Base-by-base conservation (phyloP, 163 green algal genomes). In the Chlamydomonas reinhardtii region DNA sequence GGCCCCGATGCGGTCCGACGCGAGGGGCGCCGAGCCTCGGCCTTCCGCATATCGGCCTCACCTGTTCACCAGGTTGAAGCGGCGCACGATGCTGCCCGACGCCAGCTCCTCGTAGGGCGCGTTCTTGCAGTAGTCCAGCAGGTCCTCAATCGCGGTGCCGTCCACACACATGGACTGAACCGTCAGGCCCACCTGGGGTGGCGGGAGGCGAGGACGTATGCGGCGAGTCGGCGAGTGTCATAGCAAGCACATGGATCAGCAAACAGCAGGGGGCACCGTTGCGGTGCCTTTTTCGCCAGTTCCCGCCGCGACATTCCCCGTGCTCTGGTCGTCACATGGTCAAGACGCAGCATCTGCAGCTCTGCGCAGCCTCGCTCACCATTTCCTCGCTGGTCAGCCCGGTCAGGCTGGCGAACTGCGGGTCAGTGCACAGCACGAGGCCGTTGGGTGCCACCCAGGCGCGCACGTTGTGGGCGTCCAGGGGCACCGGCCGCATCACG, bases 361-460 rank as follows among this genome's bases (percentile, higher is more conserved):
- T n/a, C n/a, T n/a, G n/a, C n/a, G 11, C 48, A 12, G 19, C 12
- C 22, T 3, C 20, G 20, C 83, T 27, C 39, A 91, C 81, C 74
- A 91, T 76, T 0, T 81, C 69, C 12, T 88, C 87, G 11, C 24
- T 11, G 12, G 31, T 20, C 37, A 91, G 34, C 22, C 87, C 87
- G 2, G 74, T 77, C 4, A 91, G 64, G n/a, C n/a, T 66, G 31
- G 78, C 66, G 64, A 91, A 91, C 73, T 79, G 59, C 48, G 80
- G 87, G 75, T 87, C 87, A 31, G 65, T 76, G 75, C 81, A 88
- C 81, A 91, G 66, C 12, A 91, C 71, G 35, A 79, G 27, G 37
- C 87, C 87, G 35, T 72, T 83, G 64, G 87, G 87, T 0, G 81
- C 59, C 16, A 91, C 34, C 87, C 87, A 91, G 32, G 59, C 87